Conservation (phyloP, 345 rosid species). For the Hibiscus tridactylites region DNA sequence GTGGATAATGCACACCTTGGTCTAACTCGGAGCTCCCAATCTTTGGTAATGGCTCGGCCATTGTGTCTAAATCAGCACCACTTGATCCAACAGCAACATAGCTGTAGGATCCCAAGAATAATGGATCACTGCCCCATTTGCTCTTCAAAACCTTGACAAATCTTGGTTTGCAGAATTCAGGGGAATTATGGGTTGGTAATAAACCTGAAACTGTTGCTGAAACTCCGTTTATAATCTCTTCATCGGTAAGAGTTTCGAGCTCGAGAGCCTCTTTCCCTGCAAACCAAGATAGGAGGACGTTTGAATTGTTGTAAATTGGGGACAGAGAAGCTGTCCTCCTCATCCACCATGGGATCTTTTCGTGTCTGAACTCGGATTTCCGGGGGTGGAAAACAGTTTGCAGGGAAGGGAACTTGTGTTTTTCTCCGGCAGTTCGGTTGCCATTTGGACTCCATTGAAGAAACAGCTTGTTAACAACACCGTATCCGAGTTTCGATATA, state of each 20-base stretch:
- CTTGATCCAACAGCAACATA: slow-evolving; percentile 85
- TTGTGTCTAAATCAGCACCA: slow-evolving; percentile 70
- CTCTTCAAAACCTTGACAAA: slow-evolving; percentile 57
- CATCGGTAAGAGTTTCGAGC: slow-evolving; percentile 66
- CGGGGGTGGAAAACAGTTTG: slow-evolving; percentile 61
- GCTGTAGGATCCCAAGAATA: slow-evolving; percentile 85
- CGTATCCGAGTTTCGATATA: slow-evolving; percentile 73
- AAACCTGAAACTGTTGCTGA: slow-evolving; percentile 51
- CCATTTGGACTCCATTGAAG: slow-evolving; percentile 35
- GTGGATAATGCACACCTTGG: slow-evolving; percentile 13
- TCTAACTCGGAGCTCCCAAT: slow-evolving; percentile 4
- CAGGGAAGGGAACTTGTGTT: slow-evolving; percentile 45
- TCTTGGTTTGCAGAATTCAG: slow-evolving; percentile 25
- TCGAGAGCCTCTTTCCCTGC: slow-evolving; percentile 91
- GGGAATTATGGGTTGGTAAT: slow-evolving; percentile 17
- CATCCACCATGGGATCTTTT: slow-evolving; percentile 88
- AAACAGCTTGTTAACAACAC: slow-evolving; percentile 92
- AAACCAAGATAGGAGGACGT: slow-evolving; percentile 78
- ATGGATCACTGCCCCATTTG: slow-evolving; percentile 86
- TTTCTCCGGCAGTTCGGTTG: slow-evolving; percentile 15
- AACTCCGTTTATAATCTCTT: slow-evolving; percentile 65
- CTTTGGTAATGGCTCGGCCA: slow-evolving; percentile 86
- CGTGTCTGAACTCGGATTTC: slow-evolving; percentile 44
- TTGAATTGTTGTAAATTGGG: slow-evolving; percentile 68
- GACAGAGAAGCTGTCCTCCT: slow-evolving; percentile 73